Evolutionary conservation across 73 alveolate species (phyloP).

Genomic region (Paramecium tetraurelia): DNA sequence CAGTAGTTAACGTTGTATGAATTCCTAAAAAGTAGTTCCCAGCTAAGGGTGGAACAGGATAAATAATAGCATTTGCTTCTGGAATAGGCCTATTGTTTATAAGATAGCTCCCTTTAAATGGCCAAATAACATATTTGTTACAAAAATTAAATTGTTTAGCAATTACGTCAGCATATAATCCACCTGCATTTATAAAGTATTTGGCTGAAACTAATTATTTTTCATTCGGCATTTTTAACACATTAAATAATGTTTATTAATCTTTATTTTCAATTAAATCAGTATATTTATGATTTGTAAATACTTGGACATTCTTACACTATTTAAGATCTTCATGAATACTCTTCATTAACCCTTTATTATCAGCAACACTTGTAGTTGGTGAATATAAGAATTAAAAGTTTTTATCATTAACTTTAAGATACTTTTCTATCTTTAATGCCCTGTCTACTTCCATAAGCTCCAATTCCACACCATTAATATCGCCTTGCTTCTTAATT

Average conservation of each 20-base stretch:
- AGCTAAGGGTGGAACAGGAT: constrained; percentile 82
- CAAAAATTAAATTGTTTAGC: constrained; percentile 81
- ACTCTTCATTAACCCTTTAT: constrained; percentile 62
- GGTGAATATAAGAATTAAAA: constrained; percentile 80
- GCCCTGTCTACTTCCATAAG: constrained; percentile 76
- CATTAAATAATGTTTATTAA: neutral
- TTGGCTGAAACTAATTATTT: neutral
- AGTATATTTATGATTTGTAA: constrained; percentile 22
- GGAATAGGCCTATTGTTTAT: constrained; percentile 59
- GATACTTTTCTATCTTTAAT: constrained; percentile 68
- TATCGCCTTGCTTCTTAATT: constrained; percentile 71
- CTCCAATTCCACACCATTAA: constrained; percentile 73
- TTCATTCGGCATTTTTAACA: neutral
- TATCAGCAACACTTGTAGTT: constrained; percentile 77
- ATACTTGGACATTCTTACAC: neutral
- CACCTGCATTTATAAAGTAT: constrained; percentile 81
- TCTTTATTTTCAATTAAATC: neutral
- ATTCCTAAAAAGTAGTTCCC: constrained; percentile 80
- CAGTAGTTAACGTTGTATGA: constrained; percentile 77
- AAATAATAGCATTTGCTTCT: constrained; percentile 75
- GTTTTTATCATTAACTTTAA: constrained; percentile 63
- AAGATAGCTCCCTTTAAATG: constrained; percentile 83
- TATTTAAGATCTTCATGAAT: neutral
- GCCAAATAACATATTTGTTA: constrained; percentile 65
- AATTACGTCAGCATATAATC: constrained; percentile 69